phyloP scores from a whole-genome alignment of 192 early-diverging fungal genomes.

The Coemansia sp. region DNA sequence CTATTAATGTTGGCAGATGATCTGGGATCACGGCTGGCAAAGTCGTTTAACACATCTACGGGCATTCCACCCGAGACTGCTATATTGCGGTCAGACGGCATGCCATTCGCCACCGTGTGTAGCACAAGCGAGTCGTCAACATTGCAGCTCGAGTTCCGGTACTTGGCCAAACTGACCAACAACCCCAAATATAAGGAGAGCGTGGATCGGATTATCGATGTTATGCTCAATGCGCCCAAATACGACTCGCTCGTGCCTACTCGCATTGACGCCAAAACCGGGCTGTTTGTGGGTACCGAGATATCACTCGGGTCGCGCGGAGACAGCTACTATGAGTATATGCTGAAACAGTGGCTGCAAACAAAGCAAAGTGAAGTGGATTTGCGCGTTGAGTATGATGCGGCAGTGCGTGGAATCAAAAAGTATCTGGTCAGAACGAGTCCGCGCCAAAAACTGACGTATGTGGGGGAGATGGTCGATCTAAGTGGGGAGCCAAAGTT shows the following conservation, averaged over 20 bases:
- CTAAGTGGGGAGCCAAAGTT: slow-evolving; percentile 49
- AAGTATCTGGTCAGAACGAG: slow-evolving; percentile 27
- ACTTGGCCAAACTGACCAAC: slow-evolving; percentile 73
- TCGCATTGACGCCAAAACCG: slow-evolving; percentile 43
- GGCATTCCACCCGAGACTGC: slow-evolving; percentile 48
- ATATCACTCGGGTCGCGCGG: slow-evolving; percentile 55
- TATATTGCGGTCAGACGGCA: slow-evolving; percentile 20
- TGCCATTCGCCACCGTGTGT: slow-evolving; percentile 17
- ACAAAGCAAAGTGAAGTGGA: slow-evolving; percentile 64
- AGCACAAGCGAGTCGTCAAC: slow-evolving; percentile 73
- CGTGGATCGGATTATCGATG: slow-evolving; percentile 61
- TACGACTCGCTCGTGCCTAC: slow-evolving; percentile 73
- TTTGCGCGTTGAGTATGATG: slow-evolving; percentile 69
- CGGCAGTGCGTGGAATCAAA: slow-evolving; percentile 50
- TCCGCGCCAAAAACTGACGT: slow-evolving; percentile 24
- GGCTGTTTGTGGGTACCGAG: slow-evolving; percentile 14
- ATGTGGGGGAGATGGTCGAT: slow-evolving; percentile 41
- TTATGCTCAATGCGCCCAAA: slow-evolving; percentile 25
- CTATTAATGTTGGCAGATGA: slow-evolving; percentile 72
- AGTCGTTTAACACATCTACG: slow-evolving; percentile 56
- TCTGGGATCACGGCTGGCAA: slow-evolving; percentile 68
- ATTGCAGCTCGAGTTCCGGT: slow-evolving; percentile 87
- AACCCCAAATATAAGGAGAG: slow-evolving; percentile 69
- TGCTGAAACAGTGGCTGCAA: slow-evolving; percentile 88
- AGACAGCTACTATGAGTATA: slow-evolving; percentile 95